Evolutionary conservation across 2,329 filamentous ascomycete species (phyloP).

Genomic region (Phoma herbarum): DNA sequence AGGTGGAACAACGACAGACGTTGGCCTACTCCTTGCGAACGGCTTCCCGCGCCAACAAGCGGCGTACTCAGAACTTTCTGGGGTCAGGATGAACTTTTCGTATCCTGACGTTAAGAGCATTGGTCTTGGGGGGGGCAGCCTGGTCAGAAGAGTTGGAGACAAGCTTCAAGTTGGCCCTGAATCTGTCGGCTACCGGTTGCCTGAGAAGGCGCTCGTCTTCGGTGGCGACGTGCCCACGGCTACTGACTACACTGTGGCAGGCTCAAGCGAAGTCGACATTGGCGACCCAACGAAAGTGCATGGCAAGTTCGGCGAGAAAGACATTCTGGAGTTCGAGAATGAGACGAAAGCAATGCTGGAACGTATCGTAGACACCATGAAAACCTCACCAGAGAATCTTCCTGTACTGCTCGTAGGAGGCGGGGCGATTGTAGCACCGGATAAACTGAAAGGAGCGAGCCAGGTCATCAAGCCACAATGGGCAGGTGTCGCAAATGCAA

Average conservation of each 20-base stretch:
- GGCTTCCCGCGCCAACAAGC: slow-evolving; percentile 71
- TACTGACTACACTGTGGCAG: slow-evolving; percentile 63
- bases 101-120: slow-evolving; percentile 67
- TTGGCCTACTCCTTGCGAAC: slow-evolving; percentile 67
- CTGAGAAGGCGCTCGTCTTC: slow-evolving; percentile 64
- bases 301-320: slow-evolving; percentile 43
- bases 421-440: slow-evolving; percentile 67
- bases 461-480: slow-evolving; percentile 65
- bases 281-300: slow-evolving; percentile 55
- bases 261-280: slow-evolving; percentile 49
- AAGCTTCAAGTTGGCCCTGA: slow-evolving; percentile 65
- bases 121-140: slow-evolving; percentile 67
- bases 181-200: slow-evolving; percentile 67
- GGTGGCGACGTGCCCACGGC: slow-evolving; percentile 66
- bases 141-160: slow-evolving; percentile 56
- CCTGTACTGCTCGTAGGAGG: slow-evolving; percentile 71
- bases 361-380: slow-evolving; percentile 67
- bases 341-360: slow-evolving; percentile 63
- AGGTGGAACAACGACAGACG: slow-evolving; percentile 72
- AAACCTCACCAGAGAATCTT: slow-evolving; percentile 67
- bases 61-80: slow-evolving; percentile 69
- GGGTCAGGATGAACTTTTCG: slow-evolving; percentile 67
- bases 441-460: slow-evolving; percentile 64
- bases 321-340: slow-evolving; percentile 52
- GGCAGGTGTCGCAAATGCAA: slow-evolving; percentile 70